These are phyloP conservation scores for Gymnopus androsaceus DNA, from an alignment of 1,284 basidiomycete genomes.

Conservation along the genomic window DNA sequence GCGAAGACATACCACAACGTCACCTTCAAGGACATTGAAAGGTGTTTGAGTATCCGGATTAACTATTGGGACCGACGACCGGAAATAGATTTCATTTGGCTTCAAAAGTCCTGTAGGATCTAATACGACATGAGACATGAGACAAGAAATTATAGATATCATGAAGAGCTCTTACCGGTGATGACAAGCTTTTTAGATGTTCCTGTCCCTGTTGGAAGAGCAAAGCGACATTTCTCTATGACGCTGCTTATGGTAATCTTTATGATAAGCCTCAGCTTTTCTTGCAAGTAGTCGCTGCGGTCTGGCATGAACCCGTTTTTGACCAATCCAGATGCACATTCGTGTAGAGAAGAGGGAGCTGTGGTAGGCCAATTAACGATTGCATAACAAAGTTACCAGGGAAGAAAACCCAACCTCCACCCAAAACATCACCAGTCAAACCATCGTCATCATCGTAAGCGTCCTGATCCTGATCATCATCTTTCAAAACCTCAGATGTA, in stretches of 20 bases:
- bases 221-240: constrained; percentile 57
- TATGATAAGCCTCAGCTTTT: constrained; percentile 50
- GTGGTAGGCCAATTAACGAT: constrained; percentile 5
- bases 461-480: too few species aligned
- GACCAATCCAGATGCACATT: constrained; percentile 53
- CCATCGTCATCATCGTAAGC: too few species aligned
- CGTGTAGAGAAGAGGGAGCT: constrained; percentile 47
- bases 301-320: constrained; percentile 63
- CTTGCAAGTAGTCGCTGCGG: constrained; percentile 36
- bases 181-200: constrained; percentile 56
- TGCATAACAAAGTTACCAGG: background rate
- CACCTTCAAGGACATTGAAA: constrained; percentile 46
- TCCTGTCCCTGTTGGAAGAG: constrained; percentile 48
- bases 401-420: constrained; percentile 30
- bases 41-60: constrained; percentile 43
- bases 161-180: constrained; percentile 52
- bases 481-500: background rate
- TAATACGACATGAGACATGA: constrained; percentile 24
- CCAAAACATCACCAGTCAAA: constrained; percentile 18
- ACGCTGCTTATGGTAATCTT: constrained; percentile 43
- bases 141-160: too few species aligned
- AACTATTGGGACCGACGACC: constrained; percentile 46
- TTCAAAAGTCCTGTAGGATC: constrained; percentile 57
- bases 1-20: constrained; percentile 48
- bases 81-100: constrained; percentile 55